A percentile compares a stretch with the other conserved stretches of the same genome.
Evolutionary conservation across 306 rosid genomes (phyloP).

Genomic region (Lithocarpus polystachyus): DNA sequence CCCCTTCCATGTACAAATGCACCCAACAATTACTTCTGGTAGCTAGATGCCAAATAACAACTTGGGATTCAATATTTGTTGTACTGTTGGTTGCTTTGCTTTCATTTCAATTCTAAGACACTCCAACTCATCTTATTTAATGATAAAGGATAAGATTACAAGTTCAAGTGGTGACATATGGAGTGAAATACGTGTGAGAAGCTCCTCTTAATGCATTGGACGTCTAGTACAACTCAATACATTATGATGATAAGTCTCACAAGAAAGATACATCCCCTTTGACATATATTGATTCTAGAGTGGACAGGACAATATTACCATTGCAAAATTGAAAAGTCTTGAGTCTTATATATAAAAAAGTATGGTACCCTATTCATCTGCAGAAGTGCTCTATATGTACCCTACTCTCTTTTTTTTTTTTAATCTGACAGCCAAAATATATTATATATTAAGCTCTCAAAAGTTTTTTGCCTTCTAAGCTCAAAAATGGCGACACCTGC

Average conservation of each 20-base stretch:
- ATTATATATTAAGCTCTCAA: neutral
- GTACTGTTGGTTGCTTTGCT: neutral
- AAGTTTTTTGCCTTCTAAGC: neutral
- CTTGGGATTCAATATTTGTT: neutral
- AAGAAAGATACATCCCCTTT: neutral
- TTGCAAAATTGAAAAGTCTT: neutral
- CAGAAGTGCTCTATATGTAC: too few species aligned
- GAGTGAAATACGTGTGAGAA: neutral
- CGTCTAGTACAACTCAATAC: neutral
- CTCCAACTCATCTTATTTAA: neutral
- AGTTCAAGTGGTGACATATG: neutral
- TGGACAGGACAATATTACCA: neutral
- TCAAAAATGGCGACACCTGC: conserved; percentile 11
- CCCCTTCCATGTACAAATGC: neutral
- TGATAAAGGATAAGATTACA: neutral
- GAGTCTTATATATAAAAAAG: neutral
- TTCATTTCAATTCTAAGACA: neutral
- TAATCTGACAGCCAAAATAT: neutral
- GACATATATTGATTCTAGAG: neutral
- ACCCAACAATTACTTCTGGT: neutral
- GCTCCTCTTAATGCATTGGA: neutral
- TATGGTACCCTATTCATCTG: too few species aligned
- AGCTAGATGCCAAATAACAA: neutral
- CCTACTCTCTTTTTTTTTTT: neutral
- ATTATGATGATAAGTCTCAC: neutral